These are phyloP conservation scores for Chrysochromulina tobinii DNA, from an alignment of 78 protist genomes.

Conservation along the genomic window DNA sequence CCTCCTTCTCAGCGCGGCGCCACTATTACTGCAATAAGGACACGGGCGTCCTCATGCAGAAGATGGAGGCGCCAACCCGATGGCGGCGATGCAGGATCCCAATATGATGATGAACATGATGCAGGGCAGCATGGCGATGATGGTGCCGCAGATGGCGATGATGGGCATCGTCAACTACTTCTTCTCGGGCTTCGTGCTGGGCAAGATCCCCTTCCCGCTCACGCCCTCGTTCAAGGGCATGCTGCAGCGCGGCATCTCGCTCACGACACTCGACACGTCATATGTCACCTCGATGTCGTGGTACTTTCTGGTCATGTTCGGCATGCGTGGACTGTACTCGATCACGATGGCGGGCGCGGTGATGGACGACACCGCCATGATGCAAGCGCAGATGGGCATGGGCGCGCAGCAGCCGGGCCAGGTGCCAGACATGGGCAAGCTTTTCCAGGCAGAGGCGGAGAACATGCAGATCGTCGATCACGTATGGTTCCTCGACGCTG, in stretches of 20 bases:
- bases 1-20: conserved; percentile 16
- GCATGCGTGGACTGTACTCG: conserved; percentile 77
- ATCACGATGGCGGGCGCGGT: conserved; percentile 45
- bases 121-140: conserved; percentile 64
- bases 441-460: conserved; percentile 60
- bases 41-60: not conserved
- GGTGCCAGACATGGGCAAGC: conserved; percentile 46
- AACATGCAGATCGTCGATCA: conserved; percentile 63
- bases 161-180: conserved; percentile 77
- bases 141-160: conserved; percentile 78
- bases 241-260: conserved; percentile 83
- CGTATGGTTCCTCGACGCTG: conserved; percentile 45
- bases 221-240: conserved; percentile 74
- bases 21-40: not conserved
- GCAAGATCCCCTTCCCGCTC: conserved; percentile 75
- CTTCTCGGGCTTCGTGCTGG: conserved; percentile 84
- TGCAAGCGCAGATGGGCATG: conserved; percentile 29
- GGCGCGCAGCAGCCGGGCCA: conserved; percentile 37
- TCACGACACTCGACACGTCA: conserved; percentile 74
- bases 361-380: not conserved
- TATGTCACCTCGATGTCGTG: conserved; percentile 77
- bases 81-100: conserved; percentile 59
- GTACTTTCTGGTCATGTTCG: conserved; percentile 75
- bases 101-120: conserved; percentile 77
- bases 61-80: conserved; percentile 47